Evolutionary conservation across 495 filamentous ascomycete species (phyloP).

Genomic region (Ascodesmis nigricans): DNA sequence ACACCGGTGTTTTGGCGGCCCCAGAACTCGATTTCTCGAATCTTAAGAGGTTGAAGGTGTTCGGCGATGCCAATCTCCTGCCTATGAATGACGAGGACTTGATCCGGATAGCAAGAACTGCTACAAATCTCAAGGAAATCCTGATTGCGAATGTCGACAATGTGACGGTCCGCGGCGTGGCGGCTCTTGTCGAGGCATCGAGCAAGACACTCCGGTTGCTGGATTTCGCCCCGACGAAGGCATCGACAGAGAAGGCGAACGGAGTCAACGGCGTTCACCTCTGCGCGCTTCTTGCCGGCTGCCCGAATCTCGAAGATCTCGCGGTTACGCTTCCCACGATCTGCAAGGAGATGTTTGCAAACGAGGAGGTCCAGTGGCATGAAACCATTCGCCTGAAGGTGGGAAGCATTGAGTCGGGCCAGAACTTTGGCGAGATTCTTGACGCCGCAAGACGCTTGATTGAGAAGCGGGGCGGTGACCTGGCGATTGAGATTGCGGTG

Average conservation of each 20-base stretch:
- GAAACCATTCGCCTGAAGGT: conserved; percentile 31
- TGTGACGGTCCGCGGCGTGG: conserved; percentile 29
- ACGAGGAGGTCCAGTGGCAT: conserved; percentile 25
- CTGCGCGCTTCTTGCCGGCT: conserved; percentile 27
- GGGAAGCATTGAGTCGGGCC: conserved; percentile 9
- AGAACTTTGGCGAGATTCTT: conserved; percentile 23
- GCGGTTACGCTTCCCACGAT: conserved; percentile 29
- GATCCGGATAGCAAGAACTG: conserved; percentile 28
- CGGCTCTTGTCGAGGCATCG: conserved; percentile 29
- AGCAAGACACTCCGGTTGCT: conserved; percentile 27
- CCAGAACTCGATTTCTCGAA: conserved; percentile 25
- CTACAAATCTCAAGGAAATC: conserved; percentile 29
- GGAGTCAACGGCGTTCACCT: conserved; percentile 24
- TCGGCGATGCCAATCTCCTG: conserved; percentile 31
- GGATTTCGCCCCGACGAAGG: conserved; percentile 31
- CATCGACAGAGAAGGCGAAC: conserved; percentile 29
- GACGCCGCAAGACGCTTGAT: conserved; percentile 25
- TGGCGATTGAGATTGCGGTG: conserved; percentile 30
- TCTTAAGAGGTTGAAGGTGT: conserved; percentile 30
- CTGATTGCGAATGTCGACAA: conserved; percentile 31
- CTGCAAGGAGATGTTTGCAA: conserved; percentile 28
- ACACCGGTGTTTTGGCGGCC: conserved; percentile 10
- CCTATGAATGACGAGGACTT: conserved; percentile 31
- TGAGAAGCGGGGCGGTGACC: conserved; percentile 12
- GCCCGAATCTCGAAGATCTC: conserved; percentile 27